phyloP scores from a whole-genome alignment of 441 rosid genomes.

The Brassica hybrid region DNA sequence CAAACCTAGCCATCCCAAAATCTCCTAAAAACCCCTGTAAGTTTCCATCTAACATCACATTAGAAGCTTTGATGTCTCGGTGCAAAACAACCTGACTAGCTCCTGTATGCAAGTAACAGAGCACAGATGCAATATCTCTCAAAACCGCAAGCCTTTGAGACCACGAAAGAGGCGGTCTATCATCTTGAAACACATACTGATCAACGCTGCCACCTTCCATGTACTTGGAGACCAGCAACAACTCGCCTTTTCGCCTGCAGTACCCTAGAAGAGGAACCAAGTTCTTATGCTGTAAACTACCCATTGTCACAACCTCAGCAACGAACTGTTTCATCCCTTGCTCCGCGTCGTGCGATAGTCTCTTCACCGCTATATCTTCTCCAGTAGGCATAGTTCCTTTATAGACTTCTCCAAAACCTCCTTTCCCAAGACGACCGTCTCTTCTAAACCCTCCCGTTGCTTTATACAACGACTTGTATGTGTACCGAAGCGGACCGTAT shows the following conservation, averaged over 20 bases:
- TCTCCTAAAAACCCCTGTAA: slow-evolving; percentile 55
- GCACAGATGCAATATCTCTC: slow-evolving; percentile 54
- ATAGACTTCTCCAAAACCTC: slow-evolving; percentile 61
- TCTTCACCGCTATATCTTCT: slow-evolving; percentile 53
- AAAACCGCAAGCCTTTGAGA: slow-evolving; percentile 47
- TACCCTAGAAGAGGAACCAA: slow-evolving; percentile 58
- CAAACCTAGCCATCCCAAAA: slow-evolving; percentile 62
- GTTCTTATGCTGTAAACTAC: slow-evolving; percentile 55
- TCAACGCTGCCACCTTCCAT: slow-evolving; percentile 62
- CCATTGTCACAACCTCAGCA: slow-evolving; percentile 55
- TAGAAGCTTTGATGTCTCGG: slow-evolving; percentile 60
- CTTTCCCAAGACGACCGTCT: slow-evolving; percentile 46
- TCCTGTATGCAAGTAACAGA: slow-evolving; percentile 63
- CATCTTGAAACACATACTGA: slow-evolving; percentile 34
- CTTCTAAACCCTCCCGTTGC: slow-evolving; percentile 59
- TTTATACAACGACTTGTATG: slow-evolving; percentile 48
- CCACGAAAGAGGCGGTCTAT: slow-evolving; percentile 45
- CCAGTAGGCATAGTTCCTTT: slow-evolving; percentile 48
- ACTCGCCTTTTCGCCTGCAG: slow-evolving; percentile 54
- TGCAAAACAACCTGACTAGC: slow-evolving; percentile 65
- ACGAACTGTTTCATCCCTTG: slow-evolving; percentile 65
- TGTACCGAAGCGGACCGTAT: slow-evolving; percentile 57
- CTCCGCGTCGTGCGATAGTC: slow-evolving; percentile 45
- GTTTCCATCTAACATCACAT: slow-evolving; percentile 50
- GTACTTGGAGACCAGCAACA: slow-evolving; percentile 56